Conservation (phyloP, 2,329 filamentous ascomycete species). For the Penicillium sp. region DNA sequence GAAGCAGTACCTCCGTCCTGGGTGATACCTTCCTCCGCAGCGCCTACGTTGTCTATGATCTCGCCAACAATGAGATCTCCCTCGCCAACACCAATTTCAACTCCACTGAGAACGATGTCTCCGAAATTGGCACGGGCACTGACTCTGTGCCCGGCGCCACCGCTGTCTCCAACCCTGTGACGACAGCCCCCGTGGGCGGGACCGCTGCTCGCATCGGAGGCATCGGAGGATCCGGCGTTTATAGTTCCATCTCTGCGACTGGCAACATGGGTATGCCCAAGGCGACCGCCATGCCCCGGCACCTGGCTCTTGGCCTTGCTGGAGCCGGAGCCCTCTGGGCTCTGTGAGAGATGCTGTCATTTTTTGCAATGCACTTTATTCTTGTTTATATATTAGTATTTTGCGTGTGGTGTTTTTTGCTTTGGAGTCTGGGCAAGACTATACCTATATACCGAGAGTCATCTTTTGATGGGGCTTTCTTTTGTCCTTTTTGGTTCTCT, state of each 20-base stretch:
- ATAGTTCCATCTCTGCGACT: conserved; percentile 19
- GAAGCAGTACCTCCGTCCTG: conserved; percentile 51
- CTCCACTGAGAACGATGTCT: conserved; percentile 49
- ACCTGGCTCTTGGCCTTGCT: conserved; percentile 23
- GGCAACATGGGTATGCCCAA: conserved; percentile 16
- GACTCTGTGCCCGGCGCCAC: conserved; percentile 56
- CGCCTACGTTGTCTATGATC: conserved; percentile 65
- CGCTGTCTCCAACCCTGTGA: conserved; percentile 53
- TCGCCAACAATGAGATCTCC: conserved; percentile 61
- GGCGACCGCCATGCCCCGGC: conserved; percentile 16
- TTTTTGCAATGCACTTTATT: neutral
- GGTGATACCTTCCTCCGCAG: conserved; percentile 65
- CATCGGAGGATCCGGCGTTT: conserved; percentile 16
- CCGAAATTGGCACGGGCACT: conserved; percentile 55
- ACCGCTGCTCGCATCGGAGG: conserved; percentile 47
- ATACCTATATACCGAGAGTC: conserved; percentile 7
- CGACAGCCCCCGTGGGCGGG: conserved; percentile 44
- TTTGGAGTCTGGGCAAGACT: conserved; percentile 7
- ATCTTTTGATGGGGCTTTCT: too few species aligned
- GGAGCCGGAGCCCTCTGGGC: conserved; percentile 25
- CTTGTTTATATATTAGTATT: neutral
- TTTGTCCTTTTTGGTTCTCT: neutral
- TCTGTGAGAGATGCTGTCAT: conserved; percentile 9
- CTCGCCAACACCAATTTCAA: conserved; percentile 64
- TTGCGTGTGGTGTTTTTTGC: conserved; percentile 9